A percentile compares a stretch with the other conserved stretches of the same genome.
phyloP scores from a whole-genome alignment of 176 grass and related monocot species.

The Triticum turgidum region DNA sequence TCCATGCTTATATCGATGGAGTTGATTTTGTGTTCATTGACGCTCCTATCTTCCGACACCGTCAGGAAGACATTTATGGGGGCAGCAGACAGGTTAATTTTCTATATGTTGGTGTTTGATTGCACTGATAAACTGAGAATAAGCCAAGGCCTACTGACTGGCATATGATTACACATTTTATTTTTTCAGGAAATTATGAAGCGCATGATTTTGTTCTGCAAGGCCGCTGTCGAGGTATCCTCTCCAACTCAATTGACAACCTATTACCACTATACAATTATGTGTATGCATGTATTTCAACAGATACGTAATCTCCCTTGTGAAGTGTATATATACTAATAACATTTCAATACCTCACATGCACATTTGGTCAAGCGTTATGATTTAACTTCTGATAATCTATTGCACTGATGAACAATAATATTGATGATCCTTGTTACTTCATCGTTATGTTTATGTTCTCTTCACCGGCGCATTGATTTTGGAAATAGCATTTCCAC shows the following conservation, averaged over 20 bases:
- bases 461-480: neutral
- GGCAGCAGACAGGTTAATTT: constrained; percentile 57
- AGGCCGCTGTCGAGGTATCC: constrained; percentile 84
- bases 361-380: neutral
- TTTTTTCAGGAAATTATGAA: constrained; percentile 77
- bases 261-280: neutral
- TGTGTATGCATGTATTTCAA: neutral
- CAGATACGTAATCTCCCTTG: constrained; percentile 9
- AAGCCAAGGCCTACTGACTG: neutral
- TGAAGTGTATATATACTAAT: neutral
- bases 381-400: neutral
- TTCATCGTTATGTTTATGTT: neutral
- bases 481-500: neutral
- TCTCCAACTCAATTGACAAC: neutral
- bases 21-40: constrained; percentile 96
- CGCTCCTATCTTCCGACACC: constrained; percentile 53
- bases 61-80: constrained; percentile 76
- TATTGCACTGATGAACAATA: neutral
- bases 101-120: neutral
- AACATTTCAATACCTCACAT: neutral
- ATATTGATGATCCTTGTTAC: neutral
- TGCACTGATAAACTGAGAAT: constrained; percentile 10
- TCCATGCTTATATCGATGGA: constrained; percentile 84
- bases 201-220: constrained; percentile 96
- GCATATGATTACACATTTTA: neutral